phyloP scores from a whole-genome alignment of 2,329 filamentous ascomycete species.

The Pseudogymnoascus sp. region DNA sequence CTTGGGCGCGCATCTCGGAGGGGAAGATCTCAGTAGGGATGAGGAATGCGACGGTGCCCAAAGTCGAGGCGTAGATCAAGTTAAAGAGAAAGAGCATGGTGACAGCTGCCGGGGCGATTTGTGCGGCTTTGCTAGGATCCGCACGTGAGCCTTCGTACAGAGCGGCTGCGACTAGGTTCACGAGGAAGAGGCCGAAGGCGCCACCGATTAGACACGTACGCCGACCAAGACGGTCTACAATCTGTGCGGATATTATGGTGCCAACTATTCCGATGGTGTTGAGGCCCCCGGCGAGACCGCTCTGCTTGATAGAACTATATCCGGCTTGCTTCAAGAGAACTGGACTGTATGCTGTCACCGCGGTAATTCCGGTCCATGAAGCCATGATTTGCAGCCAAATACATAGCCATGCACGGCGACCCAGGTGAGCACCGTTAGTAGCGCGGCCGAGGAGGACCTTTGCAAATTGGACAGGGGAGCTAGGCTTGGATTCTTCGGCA shows the following conservation, averaged over 20 bases:
- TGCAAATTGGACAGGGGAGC: conserved; percentile 31
- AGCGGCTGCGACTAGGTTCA: conserved; percentile 33
- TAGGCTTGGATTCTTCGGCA: conserved; percentile 25
- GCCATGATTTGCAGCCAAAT: conserved; percentile 38
- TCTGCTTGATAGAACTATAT: conserved; percentile 33
- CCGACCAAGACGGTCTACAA: conserved; percentile 42
- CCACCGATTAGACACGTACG: conserved; percentile 37
- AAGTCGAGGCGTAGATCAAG: conserved; percentile 42
- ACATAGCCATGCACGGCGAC: conserved; percentile 35
- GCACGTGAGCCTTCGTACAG: conserved; percentile 31
- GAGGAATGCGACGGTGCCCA: conserved; percentile 41
- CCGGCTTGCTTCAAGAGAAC: conserved; percentile 28
- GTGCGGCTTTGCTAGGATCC: conserved; percentile 30
- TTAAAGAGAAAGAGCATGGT: conserved; percentile 46
- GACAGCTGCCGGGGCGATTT: conserved; percentile 39
- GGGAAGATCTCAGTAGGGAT: conserved; percentile 49
- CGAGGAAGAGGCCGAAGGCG: conserved; percentile 36
- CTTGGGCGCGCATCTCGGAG: conserved; percentile 47
- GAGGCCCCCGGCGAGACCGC: conserved; percentile 40
- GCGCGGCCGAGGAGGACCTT: conserved; percentile 31
- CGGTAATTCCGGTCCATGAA: conserved; percentile 37
- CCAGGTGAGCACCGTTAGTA: conserved; percentile 27
- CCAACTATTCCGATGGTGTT: conserved; percentile 45
- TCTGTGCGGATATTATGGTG: conserved; percentile 42
- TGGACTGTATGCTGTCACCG: conserved; percentile 24